These are phyloP conservation scores for Aphanomyces astaci DNA, from an alignment of 352 stramenopile species.

Conservation along the genomic window DNA sequence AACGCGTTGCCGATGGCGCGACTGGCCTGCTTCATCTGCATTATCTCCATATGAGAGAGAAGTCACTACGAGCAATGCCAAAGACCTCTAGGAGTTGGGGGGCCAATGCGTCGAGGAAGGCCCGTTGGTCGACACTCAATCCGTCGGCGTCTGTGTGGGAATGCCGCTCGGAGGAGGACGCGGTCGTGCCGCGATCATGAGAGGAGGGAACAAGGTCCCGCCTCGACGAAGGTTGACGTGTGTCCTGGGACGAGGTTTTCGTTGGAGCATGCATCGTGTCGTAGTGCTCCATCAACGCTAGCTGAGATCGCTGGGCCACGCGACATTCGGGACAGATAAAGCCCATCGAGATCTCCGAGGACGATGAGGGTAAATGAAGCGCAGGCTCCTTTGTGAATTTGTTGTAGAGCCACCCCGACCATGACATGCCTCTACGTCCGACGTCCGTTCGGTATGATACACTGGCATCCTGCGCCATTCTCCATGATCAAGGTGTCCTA, in stretches of 20 bases:
- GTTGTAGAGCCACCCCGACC: constrained; percentile 76
- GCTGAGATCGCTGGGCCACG: constrained; percentile 47
- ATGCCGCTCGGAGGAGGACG: background rate
- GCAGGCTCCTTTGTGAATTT: constrained; percentile 40
- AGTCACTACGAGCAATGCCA: constrained; percentile 29
- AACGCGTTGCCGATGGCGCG: constrained; percentile 50
- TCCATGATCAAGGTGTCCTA: background rate
- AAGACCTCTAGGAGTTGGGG: constrained; percentile 15
- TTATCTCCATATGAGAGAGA: constrained; percentile 29
- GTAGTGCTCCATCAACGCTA: constrained; percentile 57
- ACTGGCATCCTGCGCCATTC: background rate
- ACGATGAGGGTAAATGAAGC: background rate
- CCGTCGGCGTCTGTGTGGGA: background rate
- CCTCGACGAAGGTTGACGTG: background rate
- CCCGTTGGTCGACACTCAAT: background rate
- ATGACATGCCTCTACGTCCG: constrained; percentile 28
- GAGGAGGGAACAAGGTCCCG: background rate
- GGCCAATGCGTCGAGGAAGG: background rate
- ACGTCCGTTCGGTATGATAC: background rate
- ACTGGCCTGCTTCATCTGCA: constrained; percentile 55
- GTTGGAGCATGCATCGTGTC: constrained; percentile 32
- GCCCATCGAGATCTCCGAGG: constrained; percentile 59
- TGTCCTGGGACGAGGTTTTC: background rate
- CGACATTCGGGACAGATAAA: constrained; percentile 82
- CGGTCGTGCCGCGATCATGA: background rate